Conservation (phyloP, 1,284 basidiomycete species). For the Ustilago bromivora region DNA sequence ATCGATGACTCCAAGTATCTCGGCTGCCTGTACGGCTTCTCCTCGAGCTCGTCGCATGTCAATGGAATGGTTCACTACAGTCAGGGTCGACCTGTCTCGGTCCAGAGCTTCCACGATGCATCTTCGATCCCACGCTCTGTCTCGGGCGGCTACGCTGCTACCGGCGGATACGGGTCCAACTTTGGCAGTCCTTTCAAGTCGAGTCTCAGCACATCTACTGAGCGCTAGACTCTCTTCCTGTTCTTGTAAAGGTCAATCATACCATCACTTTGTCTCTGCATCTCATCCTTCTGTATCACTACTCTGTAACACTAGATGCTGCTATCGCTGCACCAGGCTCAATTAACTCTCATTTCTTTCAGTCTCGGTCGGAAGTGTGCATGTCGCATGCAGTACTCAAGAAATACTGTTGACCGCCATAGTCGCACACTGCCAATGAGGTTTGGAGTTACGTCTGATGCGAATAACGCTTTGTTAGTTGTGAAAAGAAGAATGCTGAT, state of each 20-base stretch:
- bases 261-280: conserved; percentile 10
- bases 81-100: conserved; percentile 41
- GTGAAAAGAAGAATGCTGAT: conserved; percentile 13
- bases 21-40: conserved; percentile 66
- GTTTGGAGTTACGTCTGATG: background rate
- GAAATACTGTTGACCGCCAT: background rate
- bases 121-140: conserved; percentile 46
- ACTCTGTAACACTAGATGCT: conserved; percentile 42
- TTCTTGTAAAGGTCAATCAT: background rate
- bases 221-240: conserved; percentile 19
- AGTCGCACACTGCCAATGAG: background rate
- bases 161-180: conserved; percentile 39
- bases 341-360: conserved; percentile 11
- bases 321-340: conserved; percentile 6
- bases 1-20: conserved; percentile 75
- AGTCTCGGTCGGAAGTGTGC: background rate
- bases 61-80: conserved; percentile 55
- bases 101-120: conserved; percentile 52
- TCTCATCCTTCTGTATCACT: conserved; percentile 27
- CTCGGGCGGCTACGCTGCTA: conserved; percentile 39
- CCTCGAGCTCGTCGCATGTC: conserved; percentile 54
- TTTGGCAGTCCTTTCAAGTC: conserved; percentile 53
- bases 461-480: background rate
- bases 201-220: conserved; percentile 32
- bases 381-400: background rate